phyloP scores from a whole-genome alignment of 2,329 filamentous ascomycete species.

The Fusarium neocosmosporiellum region DNA sequence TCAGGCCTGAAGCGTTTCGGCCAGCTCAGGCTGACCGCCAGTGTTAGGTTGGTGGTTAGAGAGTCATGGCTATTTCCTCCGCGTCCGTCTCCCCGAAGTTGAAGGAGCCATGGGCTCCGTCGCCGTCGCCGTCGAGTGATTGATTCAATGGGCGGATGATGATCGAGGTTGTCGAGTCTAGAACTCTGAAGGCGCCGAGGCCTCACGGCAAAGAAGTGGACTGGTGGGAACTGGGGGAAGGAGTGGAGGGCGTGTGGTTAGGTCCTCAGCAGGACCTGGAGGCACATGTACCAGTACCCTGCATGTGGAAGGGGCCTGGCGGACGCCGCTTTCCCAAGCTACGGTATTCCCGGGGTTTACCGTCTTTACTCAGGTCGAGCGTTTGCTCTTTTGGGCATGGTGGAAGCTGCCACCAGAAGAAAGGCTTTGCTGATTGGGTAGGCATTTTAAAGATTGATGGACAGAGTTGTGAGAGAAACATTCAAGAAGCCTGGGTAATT shows the following conservation, averaged over 20 bases:
- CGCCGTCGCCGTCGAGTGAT: slow-evolving; percentile 7
- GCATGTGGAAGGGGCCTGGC: slow-evolving; percentile 23
- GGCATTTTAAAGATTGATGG: background rate
- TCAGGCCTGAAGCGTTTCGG: slow-evolving; percentile 1
- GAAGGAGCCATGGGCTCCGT: slow-evolving; percentile 9
- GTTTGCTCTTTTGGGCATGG: slow-evolving; percentile 10
- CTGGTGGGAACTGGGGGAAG: slow-evolving; percentile 6
- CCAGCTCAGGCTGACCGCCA: background rate
- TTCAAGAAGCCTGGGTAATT: background rate
- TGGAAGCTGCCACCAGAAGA: background rate
- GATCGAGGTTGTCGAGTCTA: slow-evolving; percentile 32
- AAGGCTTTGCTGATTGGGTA: background rate
- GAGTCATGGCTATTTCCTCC: slow-evolving; percentile 3
- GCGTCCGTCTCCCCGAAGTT: slow-evolving; percentile 15
- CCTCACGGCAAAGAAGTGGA: slow-evolving; percentile 19
- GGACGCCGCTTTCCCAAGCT: slow-evolving; percentile 19
- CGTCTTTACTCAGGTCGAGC: slow-evolving; percentile 6
- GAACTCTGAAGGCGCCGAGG: slow-evolving; percentile 24
- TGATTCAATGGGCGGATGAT: slow-evolving; percentile 8
- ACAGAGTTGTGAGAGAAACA: background rate
- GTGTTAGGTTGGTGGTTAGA: background rate
- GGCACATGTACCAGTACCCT: slow-evolving; percentile 21
- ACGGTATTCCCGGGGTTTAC: slow-evolving; percentile 33
- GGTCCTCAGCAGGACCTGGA: background rate
- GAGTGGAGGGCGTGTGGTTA: slow-evolving; percentile 14